These are phyloP conservation scores for Vaccinium macrocarpon DNA, from an alignment of 148 eudicot genomes.

Conservation along the genomic window DNA sequence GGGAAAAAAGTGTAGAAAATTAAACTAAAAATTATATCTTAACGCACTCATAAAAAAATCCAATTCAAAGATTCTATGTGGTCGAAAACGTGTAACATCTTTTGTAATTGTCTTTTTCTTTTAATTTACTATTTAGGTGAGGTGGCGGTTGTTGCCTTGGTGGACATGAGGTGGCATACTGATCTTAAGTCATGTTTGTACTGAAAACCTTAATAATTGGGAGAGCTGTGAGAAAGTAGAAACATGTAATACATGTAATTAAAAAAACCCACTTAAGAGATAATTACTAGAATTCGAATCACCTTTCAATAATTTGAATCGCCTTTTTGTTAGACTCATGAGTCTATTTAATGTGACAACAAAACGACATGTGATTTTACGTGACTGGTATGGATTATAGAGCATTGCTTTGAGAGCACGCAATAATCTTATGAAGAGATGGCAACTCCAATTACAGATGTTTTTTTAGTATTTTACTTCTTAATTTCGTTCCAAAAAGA, in stretches of 20 bases:
- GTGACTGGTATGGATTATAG: no score
- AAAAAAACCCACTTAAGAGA: background rate
- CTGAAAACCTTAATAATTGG: slow-evolving; percentile 19
- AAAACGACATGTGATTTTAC: no score
- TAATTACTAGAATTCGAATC: slow-evolving; percentile 9
- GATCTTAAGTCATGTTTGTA: slow-evolving; percentile 22
- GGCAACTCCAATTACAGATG: no score
- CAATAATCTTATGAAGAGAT: no score
- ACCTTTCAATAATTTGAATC: background rate
- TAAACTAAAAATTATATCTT: no score
- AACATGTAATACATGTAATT: background rate
- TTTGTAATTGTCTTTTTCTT: background rate
- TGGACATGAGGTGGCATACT: slow-evolving; percentile 33
- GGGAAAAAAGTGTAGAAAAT: no score
- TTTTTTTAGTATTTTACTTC: no score
- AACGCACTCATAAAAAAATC: no score
- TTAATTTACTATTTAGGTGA: background rate
- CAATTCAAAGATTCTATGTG: no score
- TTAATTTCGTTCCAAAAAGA: no score
- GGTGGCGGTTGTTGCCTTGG: background rate
- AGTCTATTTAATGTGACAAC: background rate
- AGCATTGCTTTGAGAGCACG: no score
- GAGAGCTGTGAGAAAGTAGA: slow-evolving; percentile 17
- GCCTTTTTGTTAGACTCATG: no score
- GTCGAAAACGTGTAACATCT: background rate